Conservation (phyloP, 768 basidiomycete species). For the Hydnomerulius pinastri region DNA sequence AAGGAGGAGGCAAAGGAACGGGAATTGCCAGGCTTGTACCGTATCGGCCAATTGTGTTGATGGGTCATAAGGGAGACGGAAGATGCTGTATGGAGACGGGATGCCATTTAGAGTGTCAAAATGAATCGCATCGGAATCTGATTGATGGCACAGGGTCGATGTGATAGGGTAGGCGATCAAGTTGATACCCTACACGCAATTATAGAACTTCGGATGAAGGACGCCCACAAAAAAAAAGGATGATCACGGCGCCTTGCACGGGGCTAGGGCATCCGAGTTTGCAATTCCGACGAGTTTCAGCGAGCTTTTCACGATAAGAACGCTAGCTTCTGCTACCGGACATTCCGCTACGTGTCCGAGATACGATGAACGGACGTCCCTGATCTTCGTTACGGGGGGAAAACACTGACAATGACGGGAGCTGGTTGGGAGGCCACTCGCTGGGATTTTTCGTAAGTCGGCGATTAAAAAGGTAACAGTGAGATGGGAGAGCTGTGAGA, state of each 20-base stretch:
- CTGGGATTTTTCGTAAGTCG: slow-evolving; percentile 26
- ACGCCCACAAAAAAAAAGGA: slow-evolving; percentile 13
- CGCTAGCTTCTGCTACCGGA: neutral
- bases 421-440: slow-evolving; percentile 15
- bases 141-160: slow-evolving; percentile 36
- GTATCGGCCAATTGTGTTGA: slow-evolving; percentile 23
- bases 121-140: slow-evolving; percentile 34
- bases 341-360: too few species aligned
- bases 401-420: slow-evolving; percentile 3
- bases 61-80: slow-evolving; percentile 15
- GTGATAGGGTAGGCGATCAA: slow-evolving; percentile 41
- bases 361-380: slow-evolving; percentile 1
- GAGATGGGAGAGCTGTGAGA: slow-evolving; percentile 12
- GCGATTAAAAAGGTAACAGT: slow-evolving; percentile 30
- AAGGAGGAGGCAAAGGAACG: slow-evolving; percentile 4
- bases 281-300: slow-evolving; percentile 14
- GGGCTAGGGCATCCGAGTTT: slow-evolving; percentile 24
- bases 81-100: slow-evolving; percentile 23
- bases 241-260: slow-evolving; percentile 21
- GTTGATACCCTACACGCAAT: slow-evolving; percentile 28
- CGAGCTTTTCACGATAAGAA: neutral
- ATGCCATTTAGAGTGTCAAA: slow-evolving; percentile 23
- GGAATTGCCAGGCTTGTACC: slow-evolving; percentile 6
- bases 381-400: neutral
- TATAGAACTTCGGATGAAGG: slow-evolving; percentile 14